Percentiles rank a stretch among this genome's conserved stretches.
Evolutionary conservation across 2,329 filamentous ascomycete species (phyloP).

Genomic region (Ceratocystis destructans): DNA sequence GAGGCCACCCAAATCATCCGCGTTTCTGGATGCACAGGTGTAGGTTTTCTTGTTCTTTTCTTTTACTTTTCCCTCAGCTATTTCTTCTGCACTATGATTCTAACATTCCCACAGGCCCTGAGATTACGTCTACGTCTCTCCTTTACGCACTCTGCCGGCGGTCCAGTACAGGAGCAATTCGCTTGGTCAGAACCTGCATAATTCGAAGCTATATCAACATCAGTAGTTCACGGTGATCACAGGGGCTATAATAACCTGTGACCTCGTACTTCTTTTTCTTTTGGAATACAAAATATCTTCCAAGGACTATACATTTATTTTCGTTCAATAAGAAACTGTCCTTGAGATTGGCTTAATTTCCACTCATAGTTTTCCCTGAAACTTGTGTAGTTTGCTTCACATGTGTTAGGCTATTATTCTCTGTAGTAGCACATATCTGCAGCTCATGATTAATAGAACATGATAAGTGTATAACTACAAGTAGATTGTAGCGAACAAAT

Average conservation of each 20-base stretch:
- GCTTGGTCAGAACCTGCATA: slow-evolving; percentile 78
- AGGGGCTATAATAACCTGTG: neutral
- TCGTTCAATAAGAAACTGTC: neutral
- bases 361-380: neutral
- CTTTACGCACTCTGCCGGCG: slow-evolving; percentile 57
- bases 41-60: slow-evolving; percentile 41
- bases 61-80: neutral
- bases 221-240: neutral
- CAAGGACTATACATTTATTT: neutral
- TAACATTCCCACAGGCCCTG: slow-evolving; percentile 46
- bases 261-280: neutral
- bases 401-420: neutral
- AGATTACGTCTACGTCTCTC: slow-evolving; percentile 74
- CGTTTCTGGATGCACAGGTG: slow-evolving; percentile 70
- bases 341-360: neutral
- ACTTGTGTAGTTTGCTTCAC: neutral
- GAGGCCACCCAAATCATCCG: slow-evolving; percentile 89
- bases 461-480: no score
- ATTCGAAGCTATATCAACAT: slow-evolving; percentile 10
- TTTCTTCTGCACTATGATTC: slow-evolving; percentile 10
- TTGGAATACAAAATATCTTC: neutral
- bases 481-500: no score
- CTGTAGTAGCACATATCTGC: neutral
- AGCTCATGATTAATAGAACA: neutral
- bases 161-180: slow-evolving; percentile 75